These are phyloP conservation scores for Plenodomus tracheiphilus DNA, from an alignment of 2,329 filamentous ascomycete species.

Conservation along the genomic window DNA sequence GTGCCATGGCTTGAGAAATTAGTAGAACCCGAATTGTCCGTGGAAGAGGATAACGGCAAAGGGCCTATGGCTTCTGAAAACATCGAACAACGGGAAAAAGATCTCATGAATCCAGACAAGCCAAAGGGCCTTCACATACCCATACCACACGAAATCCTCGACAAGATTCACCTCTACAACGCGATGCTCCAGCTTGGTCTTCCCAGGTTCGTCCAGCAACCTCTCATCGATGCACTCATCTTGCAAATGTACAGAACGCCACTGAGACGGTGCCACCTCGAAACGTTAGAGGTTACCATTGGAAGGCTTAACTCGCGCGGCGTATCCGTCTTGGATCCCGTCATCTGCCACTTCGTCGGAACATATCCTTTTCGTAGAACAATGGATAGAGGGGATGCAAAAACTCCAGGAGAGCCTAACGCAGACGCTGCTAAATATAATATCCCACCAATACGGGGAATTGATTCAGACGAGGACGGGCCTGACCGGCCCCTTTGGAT, in stretches of 20 bases:
- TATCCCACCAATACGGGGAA: no score
- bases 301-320: constrained; percentile 15
- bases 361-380: constrained; percentile 12
- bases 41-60: neutral
- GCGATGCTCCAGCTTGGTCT: constrained; percentile 23
- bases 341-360: constrained; percentile 20
- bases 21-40: neutral
- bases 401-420: neutral
- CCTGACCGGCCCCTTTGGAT: neutral
- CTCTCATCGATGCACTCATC: constrained; percentile 16
- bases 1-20: constrained; percentile 17
- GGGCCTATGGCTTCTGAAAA: no score
- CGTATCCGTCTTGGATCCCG: constrained; percentile 22
- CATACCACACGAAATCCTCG: constrained; percentile 10
- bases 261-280: constrained; percentile 14
- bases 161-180: constrained; percentile 27
- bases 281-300: constrained; percentile 19
- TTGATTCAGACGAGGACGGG: neutral
- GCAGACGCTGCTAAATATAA: no score
- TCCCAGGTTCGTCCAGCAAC: constrained; percentile 8
- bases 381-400: constrained; percentile 7
- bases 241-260: constrained; percentile 16
- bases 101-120: neutral
- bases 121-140: constrained; percentile 1
- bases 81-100: neutral